Base-by-base conservation (phyloP, 1,139 yeast genomes). In the Geotrichum restrictum region DNA sequence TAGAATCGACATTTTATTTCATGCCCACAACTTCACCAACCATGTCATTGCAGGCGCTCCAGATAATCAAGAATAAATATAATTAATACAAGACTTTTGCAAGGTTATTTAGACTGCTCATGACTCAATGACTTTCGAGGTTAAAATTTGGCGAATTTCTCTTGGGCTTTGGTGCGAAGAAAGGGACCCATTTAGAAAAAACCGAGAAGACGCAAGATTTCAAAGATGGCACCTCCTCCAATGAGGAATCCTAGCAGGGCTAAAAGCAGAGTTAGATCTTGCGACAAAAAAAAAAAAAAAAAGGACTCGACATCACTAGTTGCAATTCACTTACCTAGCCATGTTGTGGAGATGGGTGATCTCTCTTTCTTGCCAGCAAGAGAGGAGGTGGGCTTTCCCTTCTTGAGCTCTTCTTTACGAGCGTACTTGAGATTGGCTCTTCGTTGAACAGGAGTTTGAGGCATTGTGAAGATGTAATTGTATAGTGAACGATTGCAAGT, bases 361-460 rank as follows among this genome's bases (percentile, higher is more conserved):
- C 70, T 67, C 43, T 64, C 68, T 21, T 67, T 65, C 34, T 66
- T 68, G 55, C 69, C 69, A 48, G 67, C 69, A n/a, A 61, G 60
- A 63, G 80, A 78, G 65, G 83, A 82, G 24, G 88, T 85, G 69
- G 74, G 73, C 60, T 78, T 77, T 64, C 88, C 88, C 69, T 80
- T 73, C 61, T 68, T 79, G 56, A 78, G 76, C 64, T 82, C 85
- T 61, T 84, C 82, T 63, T 76, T 78, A 69, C 83, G 86, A 63
- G 86, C 88, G 69, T 83, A 91, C 68, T 82, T 86, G 63, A 80
- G 79, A 70, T 89, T 91, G 22, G 96, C 96, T 56, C 79, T 75
- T 73, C 91, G 84, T 73, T 89, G 96, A 64, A 79, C 82, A 54
- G 93, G 91, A 29, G 95, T 84, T 76, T 87, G 96, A 42, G 65